phyloP scores from a whole-genome alignment of 441 rosid genomes.

The Gossypium davidsonii region DNA sequence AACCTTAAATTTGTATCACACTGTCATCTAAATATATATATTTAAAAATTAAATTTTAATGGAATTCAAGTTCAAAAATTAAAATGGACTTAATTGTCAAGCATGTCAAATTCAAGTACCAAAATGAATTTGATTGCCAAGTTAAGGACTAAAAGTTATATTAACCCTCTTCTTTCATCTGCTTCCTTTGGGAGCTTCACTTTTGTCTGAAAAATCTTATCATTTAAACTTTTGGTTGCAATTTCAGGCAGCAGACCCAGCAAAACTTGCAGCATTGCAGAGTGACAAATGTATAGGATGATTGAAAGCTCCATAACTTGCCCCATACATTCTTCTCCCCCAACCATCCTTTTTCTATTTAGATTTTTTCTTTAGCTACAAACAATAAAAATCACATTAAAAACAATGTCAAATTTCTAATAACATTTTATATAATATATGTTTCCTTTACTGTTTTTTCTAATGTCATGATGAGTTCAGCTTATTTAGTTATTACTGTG shows the following conservation, averaged over 20 bases:
- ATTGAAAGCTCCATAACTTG: slow-evolving; percentile 39
- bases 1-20: too few species aligned
- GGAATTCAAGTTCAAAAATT: too few species aligned
- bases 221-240: slow-evolving; percentile 34
- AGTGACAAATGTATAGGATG: slow-evolving; percentile 26
- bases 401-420: not conserved
- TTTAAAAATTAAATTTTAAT: too few species aligned
- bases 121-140: too few species aligned
- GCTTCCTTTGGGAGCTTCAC: slow-evolving; percentile 22
- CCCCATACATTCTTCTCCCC: slow-evolving; percentile 46
- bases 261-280: slow-evolving; percentile 24
- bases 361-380: not conserved
- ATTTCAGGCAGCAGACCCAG: slow-evolving; percentile 38
- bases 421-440: too few species aligned
- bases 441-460: not conserved
- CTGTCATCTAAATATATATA: too few species aligned
- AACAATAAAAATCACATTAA: not conserved
- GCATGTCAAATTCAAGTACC: too few species aligned
- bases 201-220: slow-evolving; percentile 44
- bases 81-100: too few species aligned
- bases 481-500: not conserved
- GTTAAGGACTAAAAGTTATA: too few species aligned
- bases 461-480: not conserved
- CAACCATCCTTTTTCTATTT: not conserved
- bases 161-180: not conserved